Base-by-base conservation (phyloP, 2,329 filamentous ascomycete species). In the Pyrenophora graminea region DNA sequence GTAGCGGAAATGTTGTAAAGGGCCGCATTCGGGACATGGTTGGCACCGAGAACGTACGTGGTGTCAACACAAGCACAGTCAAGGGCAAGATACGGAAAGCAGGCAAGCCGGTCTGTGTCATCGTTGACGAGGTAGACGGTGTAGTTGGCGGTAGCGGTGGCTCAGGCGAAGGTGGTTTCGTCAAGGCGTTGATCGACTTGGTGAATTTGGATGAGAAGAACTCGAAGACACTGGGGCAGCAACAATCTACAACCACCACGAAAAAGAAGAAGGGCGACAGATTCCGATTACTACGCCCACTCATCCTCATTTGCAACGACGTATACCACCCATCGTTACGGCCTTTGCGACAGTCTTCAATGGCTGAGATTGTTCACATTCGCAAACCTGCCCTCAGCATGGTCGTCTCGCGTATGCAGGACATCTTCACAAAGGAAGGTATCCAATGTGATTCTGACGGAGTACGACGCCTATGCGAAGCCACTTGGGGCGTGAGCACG, bases 301-400 rank as follows among this genome's bases (percentile, higher is more conserved):
- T 99, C 25, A 91, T 99, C 43, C 80, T 99, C 40, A 94, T 99
- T 62, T 99, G 94, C 78, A 99, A 99, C 65, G 95, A 99, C 71
- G 85, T 97, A 1, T 99, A 99, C 67, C 91, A 96, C 62, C 87
- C 93, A 3, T 90, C 92, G 17, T 80, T 99, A 34, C 84, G 91
- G 23, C 91, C 90, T 0, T 79, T 99, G 6, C 85, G 94, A n/a
- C 89, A 93, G 55, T 78, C 77, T 58, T 92, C 91, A 0, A 85
- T 94, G 42, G 94, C 93, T 0, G 94, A 99, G 71, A 86, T 97
- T 33, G 87, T 99, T 18, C 91, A 96, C 67, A 88, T 96, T 30
- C 90, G 93, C 40, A 94, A 94, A 63, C 91, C 94, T 2, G 86
- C 89, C 0, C 76, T 97, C 8, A 92, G 96, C 56, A 88, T 91